phyloP scores from a whole-genome alignment of 2,329 filamentous ascomycete species.

The Ophiostoma fasciatum region DNA sequence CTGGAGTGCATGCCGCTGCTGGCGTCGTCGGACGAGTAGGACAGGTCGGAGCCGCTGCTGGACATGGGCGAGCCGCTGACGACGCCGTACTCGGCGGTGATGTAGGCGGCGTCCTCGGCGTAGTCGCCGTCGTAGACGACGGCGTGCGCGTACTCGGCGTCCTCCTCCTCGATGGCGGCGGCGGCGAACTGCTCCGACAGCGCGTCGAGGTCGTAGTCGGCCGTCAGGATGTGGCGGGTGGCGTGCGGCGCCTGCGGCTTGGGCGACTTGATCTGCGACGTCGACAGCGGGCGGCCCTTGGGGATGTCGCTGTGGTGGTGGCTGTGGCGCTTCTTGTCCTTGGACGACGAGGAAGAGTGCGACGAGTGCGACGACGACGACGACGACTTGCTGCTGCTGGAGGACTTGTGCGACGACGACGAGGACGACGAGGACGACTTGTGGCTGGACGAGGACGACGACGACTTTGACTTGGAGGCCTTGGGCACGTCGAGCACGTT shows the following conservation, averaged over 20 bases:
- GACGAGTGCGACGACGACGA: conserved; percentile 17
- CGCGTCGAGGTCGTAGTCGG: conserved; percentile 65
- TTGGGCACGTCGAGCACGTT: conserved; percentile 92
- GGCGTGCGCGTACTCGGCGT: conserved; percentile 1
- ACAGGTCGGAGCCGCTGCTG: conserved; percentile 49
- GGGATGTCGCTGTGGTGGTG: conserved; percentile 57
- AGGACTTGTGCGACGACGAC: too few relatives aligned
- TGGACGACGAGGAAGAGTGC: conserved; percentile 19
- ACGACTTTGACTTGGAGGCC: conserved; percentile 30
- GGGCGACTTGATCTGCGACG: conserved; percentile 80
- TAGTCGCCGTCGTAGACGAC: conserved; percentile 6
- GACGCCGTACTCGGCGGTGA: conserved; percentile 37
- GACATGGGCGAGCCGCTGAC: conserved; percentile 42
- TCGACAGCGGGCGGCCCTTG: conserved; percentile 77
- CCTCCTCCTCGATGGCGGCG: conserved; percentile 34
- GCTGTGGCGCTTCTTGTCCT: conserved; percentile 28
- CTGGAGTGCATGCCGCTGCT: conserved; percentile 48
- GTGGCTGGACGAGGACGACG: conserved; percentile 21
- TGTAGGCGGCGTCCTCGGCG: conserved; percentile 16
- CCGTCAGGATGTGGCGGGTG: conserved; percentile 73
- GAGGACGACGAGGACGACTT: conserved; percentile 26
- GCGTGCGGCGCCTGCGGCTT: conserved; percentile 81
- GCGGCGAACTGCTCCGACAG: conserved; percentile 60
- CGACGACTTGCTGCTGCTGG: neutral
- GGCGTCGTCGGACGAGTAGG: conserved; percentile 59